A percentile compares a stretch with the other conserved stretches of the same genome.
phyloP scores from a whole-genome alignment of 805 yeast species.

The Vanderwaltozyma yarrowii region DNA sequence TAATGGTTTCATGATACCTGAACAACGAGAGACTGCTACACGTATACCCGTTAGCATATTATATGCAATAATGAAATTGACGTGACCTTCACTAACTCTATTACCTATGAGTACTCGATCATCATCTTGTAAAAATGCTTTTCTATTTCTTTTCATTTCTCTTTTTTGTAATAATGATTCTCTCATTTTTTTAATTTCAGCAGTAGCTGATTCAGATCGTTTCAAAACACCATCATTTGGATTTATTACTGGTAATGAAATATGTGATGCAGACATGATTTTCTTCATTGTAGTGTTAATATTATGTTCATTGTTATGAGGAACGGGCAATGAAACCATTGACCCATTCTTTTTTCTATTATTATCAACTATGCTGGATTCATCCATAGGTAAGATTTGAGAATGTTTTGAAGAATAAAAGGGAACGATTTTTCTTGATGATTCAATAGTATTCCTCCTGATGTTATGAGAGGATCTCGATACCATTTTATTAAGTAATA shows the following conservation, averaged over 20 bases:
- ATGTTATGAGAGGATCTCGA: conserved; percentile 9
- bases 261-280: conserved; percentile 1
- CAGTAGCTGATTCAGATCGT: conserved; percentile 30
- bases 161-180: conserved; percentile 37
- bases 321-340: conserved; percentile 7
- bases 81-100: conserved; percentile 85
- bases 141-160: conserved; percentile 33
- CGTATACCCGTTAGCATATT: conserved; percentile 96
- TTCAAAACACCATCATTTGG: conserved; percentile 15
- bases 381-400: conserved; percentile 25
- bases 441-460: conserved; percentile 12
- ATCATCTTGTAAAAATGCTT: conserved; percentile 39
- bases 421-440: conserved; percentile 21
- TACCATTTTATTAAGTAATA: conserved; percentile 27
- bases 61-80: conserved; percentile 86
- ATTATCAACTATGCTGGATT: conserved; percentile 1
- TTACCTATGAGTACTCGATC: conserved; percentile 58
- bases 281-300: neutral
- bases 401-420: conserved; percentile 29
- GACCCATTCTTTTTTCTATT: conserved; percentile 4
- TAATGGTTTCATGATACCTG: conserved; percentile 71
- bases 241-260: neutral
- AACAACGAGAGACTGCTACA: conserved; percentile 86
- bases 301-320: conserved; percentile 1
- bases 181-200: conserved; percentile 43